These are phyloP conservation scores for Aspergillus leporis DNA, from an alignment of 495 filamentous ascomycete genomes.

Conservation along the genomic window DNA sequence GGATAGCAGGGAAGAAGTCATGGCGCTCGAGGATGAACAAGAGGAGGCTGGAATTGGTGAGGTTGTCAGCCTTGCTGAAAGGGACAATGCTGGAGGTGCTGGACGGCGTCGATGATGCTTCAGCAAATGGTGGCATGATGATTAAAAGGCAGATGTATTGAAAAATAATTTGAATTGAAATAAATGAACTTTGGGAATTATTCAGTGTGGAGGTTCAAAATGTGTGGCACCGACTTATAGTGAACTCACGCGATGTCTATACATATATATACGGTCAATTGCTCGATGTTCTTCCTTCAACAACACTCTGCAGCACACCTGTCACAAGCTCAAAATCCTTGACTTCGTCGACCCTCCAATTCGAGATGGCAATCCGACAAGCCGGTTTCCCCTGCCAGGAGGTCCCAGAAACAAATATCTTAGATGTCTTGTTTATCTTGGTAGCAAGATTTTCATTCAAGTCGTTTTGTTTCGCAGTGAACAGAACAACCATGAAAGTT, in stretches of 20 bases:
- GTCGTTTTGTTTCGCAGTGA: slow-evolving; percentile 67
- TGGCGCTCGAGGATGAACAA: slow-evolving; percentile 90
- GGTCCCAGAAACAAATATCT: slow-evolving; percentile 83
- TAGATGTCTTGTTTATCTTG: slow-evolving; percentile 70
- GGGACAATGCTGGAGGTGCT: slow-evolving; percentile 56
- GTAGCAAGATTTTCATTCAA: slow-evolving; percentile 66
- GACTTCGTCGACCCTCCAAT: slow-evolving; percentile 62
- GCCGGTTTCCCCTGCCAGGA: slow-evolving; percentile 72
- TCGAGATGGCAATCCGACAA: slow-evolving; percentile 77
- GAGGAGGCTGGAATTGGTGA: slow-evolving; percentile 95
- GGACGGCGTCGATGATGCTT: slow-evolving; percentile 56
- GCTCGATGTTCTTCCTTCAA: slow-evolving; percentile 3
- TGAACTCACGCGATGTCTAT: neutral
- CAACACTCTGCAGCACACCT: slow-evolving; percentile 35
- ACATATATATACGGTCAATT: neutral
- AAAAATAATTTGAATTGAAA: neutral
- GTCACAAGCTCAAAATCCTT: slow-evolving; percentile 39
- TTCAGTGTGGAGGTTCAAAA: neutral
- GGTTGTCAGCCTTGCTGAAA: slow-evolving; percentile 82
- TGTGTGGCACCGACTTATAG: neutral
- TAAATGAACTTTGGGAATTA: neutral
- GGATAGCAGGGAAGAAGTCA: slow-evolving; percentile 95
- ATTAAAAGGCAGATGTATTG: slow-evolving; percentile 9
- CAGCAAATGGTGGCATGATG: slow-evolving; percentile 9
- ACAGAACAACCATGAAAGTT: slow-evolving; percentile 78